A percentile compares a stretch with the other conserved stretches of the same genome.
phyloP scores from a whole-genome alignment of 345 rosid genomes.

The Bruguiera gymnorhiza region DNA sequence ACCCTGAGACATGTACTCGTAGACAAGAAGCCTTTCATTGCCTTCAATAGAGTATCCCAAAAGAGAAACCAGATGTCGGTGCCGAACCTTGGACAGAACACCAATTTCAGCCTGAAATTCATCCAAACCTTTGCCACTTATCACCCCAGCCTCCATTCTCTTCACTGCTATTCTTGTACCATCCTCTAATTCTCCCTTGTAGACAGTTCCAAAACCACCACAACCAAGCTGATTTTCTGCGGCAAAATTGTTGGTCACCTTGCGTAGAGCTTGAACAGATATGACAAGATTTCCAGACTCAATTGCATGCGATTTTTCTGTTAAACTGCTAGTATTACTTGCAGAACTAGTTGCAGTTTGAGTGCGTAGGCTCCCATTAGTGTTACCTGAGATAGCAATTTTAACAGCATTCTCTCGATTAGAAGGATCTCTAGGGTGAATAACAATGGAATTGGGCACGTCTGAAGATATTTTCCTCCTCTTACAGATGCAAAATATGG shows the following conservation, averaged over 20 bases:
- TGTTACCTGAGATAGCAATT: constrained; percentile 25
- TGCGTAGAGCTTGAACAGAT: constrained; percentile 48
- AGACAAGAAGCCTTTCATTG: constrained; percentile 48
- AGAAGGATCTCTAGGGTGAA: constrained; percentile 40
- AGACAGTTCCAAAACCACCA: constrained; percentile 55
- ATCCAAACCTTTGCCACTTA: constrained; percentile 33
- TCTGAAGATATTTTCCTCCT: constrained; percentile 24
- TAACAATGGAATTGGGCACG: constrained; percentile 26
- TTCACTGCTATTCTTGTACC: constrained; percentile 55
- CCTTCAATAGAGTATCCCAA: constrained; percentile 42
- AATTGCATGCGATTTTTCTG: constrained; percentile 29
- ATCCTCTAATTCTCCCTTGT: constrained; percentile 51
- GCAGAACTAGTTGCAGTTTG: constrained; percentile 30
- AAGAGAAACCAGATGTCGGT: constrained; percentile 49
- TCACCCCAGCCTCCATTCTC: constrained; percentile 46
- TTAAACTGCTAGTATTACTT: constrained; percentile 35
- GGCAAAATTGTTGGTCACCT: constrained; percentile 42
- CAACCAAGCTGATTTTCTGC: constrained; percentile 42
- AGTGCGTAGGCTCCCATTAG: constrained; percentile 25
- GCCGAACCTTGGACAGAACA: constrained; percentile 49
- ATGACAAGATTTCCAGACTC: constrained; percentile 38
- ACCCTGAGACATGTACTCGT: constrained; percentile 52
- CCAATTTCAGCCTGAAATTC: constrained; percentile 50
- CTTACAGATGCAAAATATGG: constrained; percentile 22
- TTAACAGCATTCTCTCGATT: constrained; percentile 29